Percentiles rank a stretch among this genome's conserved stretches.
Evolutionary conservation across 306 rosid genomes (phyloP).

Genomic region (Medicago truncatula): DNA sequence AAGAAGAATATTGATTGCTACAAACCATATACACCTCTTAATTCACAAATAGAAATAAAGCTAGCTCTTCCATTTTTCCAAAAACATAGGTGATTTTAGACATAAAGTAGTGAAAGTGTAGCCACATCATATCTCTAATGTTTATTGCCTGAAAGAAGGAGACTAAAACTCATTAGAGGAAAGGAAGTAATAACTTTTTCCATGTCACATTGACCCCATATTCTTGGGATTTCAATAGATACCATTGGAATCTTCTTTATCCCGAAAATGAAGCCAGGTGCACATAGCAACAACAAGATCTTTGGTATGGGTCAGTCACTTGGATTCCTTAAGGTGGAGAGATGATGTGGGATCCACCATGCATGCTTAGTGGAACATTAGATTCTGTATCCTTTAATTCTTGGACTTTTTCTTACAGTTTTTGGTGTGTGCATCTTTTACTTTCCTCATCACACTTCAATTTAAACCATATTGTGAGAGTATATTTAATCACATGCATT

Average conservation of each 20-base stretch:
- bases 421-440: constrained; percentile 26
- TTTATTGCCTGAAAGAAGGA: constrained; percentile 46
- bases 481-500: constrained; percentile 15
- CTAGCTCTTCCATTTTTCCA: constrained; percentile 21
- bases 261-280: constrained; percentile 38
- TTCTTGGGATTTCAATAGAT: constrained; percentile 63
- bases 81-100: constrained; percentile 32
- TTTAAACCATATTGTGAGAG: constrained; percentile 13
- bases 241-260: constrained; percentile 59
- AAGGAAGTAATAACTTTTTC: constrained; percentile 43
- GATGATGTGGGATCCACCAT: constrained; percentile 41
- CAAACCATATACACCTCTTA: constrained; percentile 19
- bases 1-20: constrained; percentile 24
- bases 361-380: constrained; percentile 37
- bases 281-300: constrained; percentile 19
- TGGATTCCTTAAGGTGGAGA: constrained; percentile 29
- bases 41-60: not conserved
- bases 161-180: constrained; percentile 41
- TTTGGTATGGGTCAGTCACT: constrained; percentile 6
- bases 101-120: constrained; percentile 42
- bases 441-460: constrained; percentile 18
- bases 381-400: constrained; percentile 33
- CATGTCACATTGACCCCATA: constrained; percentile 55
- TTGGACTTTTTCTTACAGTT: constrained; percentile 29
- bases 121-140: constrained; percentile 20